Evolutionary conservation across 768 basidiomycete species (phyloP).

Genomic region (Daedaleopsis nitida): DNA sequence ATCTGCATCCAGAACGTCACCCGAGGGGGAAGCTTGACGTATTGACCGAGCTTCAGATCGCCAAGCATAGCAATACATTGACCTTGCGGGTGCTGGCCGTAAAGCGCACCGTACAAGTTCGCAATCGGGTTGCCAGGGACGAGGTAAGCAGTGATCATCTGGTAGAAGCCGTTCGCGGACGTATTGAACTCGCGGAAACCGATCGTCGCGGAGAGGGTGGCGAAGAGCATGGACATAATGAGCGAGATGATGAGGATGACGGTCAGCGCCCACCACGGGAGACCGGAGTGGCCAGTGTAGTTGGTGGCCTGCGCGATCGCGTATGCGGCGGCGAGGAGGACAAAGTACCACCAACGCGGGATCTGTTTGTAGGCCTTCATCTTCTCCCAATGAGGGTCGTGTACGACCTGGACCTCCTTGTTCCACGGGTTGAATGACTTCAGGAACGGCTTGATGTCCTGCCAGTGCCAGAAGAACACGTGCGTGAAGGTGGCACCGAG

Average conservation of each 20-base stretch:
- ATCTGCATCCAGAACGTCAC: constrained; percentile 61
- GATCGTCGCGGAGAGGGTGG: constrained; percentile 53
- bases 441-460: constrained; percentile 19
- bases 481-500: constrained; percentile 48
- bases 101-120: constrained; percentile 41
- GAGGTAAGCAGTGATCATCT: constrained; percentile 53
- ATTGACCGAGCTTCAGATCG: constrained; percentile 58
- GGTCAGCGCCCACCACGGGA: constrained; percentile 56
- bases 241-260: constrained; percentile 54
- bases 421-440: constrained; percentile 17
- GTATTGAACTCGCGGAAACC: constrained; percentile 26
- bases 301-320: constrained; percentile 53
- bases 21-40: constrained; percentile 63
- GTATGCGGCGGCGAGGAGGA: constrained; percentile 43
- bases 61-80: constrained; percentile 33
- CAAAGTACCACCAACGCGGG: constrained; percentile 51
- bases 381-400: constrained; percentile 45
- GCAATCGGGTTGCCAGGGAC: constrained; percentile 52
- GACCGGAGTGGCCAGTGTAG: constrained; percentile 50
- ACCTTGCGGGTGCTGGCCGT: constrained; percentile 42
- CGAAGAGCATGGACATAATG: constrained; percentile 53
- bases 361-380: constrained; percentile 50
- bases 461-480: constrained; percentile 23
- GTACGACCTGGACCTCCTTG: constrained; percentile 41
- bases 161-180: constrained; percentile 38